A percentile compares a stretch with the other conserved stretches of the same genome.
phyloP scores from a whole-genome alignment of 768 basidiomycete genomes.

The Sistotremastrum niveocremeum region DNA sequence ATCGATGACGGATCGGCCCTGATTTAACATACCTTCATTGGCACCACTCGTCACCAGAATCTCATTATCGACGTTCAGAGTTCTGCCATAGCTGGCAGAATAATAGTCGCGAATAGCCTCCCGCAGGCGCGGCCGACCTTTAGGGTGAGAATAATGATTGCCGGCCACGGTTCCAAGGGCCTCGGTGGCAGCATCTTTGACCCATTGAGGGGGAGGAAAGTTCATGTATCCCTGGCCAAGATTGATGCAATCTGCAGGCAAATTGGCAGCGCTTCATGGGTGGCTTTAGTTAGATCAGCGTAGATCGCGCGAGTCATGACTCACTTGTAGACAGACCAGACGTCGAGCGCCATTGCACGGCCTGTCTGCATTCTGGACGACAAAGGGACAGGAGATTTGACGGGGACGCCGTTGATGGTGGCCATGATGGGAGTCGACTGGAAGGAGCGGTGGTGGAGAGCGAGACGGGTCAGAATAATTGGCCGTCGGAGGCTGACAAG shows the following conservation, averaged over 20 bases:
- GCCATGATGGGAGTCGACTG: too few species aligned
- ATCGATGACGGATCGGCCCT: background rate
- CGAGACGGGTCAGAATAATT: too few species aligned
- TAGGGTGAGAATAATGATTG: slow-evolving; percentile 88
- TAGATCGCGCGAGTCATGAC: slow-evolving; percentile 11
- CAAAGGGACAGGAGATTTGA: slow-evolving; percentile 38
- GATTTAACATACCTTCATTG: slow-evolving; percentile 64
- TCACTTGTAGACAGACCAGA: slow-evolving; percentile 87
- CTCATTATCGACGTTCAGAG: slow-evolving; percentile 73
- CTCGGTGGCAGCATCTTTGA: slow-evolving; percentile 55
- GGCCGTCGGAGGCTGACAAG: too few species aligned
- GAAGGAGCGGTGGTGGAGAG: too few species aligned
- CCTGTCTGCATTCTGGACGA: slow-evolving; percentile 65
- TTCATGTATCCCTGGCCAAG: slow-evolving; percentile 95
- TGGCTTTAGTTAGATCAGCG: slow-evolving; percentile 2
- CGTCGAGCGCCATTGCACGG: slow-evolving; percentile 67
- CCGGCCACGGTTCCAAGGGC: slow-evolving; percentile 48
- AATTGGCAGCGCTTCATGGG: slow-evolving; percentile 56
- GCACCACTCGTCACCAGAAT: slow-evolving; percentile 94
- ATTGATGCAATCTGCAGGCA: slow-evolving; percentile 88
- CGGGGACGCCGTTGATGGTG: too few species aligned
- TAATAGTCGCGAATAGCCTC: slow-evolving; percentile 80
- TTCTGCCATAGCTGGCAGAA: slow-evolving; percentile 49
- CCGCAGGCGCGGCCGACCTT: slow-evolving; percentile 75
- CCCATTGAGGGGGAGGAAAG: slow-evolving; percentile 73